Base-by-base conservation (phyloP, 83 land plant genomes). In the Larix sibirica region DNA sequence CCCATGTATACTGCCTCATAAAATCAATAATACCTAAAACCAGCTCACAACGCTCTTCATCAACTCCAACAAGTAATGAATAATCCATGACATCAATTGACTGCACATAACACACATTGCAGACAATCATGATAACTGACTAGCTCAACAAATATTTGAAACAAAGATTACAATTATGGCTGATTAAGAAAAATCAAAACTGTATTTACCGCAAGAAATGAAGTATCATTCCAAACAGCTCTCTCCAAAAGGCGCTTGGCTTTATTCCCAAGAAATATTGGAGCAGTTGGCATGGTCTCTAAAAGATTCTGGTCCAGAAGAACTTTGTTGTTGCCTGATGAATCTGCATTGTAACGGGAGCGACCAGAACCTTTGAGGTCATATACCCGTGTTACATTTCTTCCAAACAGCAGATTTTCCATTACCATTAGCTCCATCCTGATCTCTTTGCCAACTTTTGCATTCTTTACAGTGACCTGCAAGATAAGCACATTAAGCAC, bases 1-100 rank as follows among this genome's bases (percentile, higher is more conserved):
- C 98, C 98, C 98, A 95, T 20, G 98, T 96, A 54, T 96, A 96
- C 82, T 94, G 98, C 86, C 98, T 87, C 92, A 96, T 91, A 82
- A 83, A 96, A 77, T 96, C 98, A 67, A 96, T 96, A 77, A 96
- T 96, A 14, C 98, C 98, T 14, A 96, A 12, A 42, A 96, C 97
- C 79, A 96, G 90, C 91, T 94, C 95, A 80, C 86, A 83, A 7
- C 89, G 80, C 62, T 90, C 89, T 68, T 92, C 94, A 69, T 91
- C 94, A 14, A 96, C 89, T 44, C 97, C 98, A 75, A 94, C 98
- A 83, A 96, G 77, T 74, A 96, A 76, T 12, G 98, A 96, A 80
- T 96, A 96, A 82, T 96, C 98, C 98, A 94, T 92, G 23, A 94
- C 98, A 88, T 94, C 90, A 36, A 91, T 86, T 14, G 87, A 82